Evolutionary conservation across 192 early-diverging fungal genomes (phyloP), one percentile per base, ranked within the genome.

Genomic region (Coemansia sp.): DNA sequence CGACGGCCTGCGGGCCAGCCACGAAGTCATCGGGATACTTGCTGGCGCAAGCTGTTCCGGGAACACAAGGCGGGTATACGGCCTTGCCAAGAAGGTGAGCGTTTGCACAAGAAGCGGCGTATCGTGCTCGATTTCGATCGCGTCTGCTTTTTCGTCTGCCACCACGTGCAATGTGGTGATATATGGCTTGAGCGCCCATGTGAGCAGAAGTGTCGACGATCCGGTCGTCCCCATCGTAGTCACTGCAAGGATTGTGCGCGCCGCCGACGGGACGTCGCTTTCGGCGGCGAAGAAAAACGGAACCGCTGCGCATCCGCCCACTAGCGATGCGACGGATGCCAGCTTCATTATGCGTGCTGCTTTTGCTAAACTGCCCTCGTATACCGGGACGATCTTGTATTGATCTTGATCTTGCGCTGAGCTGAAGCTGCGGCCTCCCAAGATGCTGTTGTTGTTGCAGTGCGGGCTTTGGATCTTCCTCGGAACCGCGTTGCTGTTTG

Each of bases 141-240:
- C 38, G 15, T n/a, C 17, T 20, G 49, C 11, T 14, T 62, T 29
- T 54, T 65, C 59, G 29, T 20, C 2, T 36, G 40, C 13, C 19
- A 66, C 20, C 9, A 70, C 41, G 19, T 43, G 46, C 0, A 81
- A 53, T 6, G 60, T 42, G 4, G 67, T 70, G 7, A 81, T 67
- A 33, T 81, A 81, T 0, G 79, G 70, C 4, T 62, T 57, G 11
- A 81, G 61, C 1, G 74, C 73, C 79, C 79, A 81, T 0, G 79
- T 50, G 2, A 70, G 67, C 9, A 81, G 23, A 0, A 56, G 67
- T 0, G 79, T 81, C 3, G 79, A 81, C 20, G 79, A 73, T 0
- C 63, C 74, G 6, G 79, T 81, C 79, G 75, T 81, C 0, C 73
- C 79, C 10, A 81, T 19, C 0, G 79, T 81, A 5, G 79, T 81